A percentile compares a stretch with the other conserved stretches of the same genome.
phyloP scores from a whole-genome alignment of 1,284 basidiomycete species.

The Megacollybia platyphylla region DNA sequence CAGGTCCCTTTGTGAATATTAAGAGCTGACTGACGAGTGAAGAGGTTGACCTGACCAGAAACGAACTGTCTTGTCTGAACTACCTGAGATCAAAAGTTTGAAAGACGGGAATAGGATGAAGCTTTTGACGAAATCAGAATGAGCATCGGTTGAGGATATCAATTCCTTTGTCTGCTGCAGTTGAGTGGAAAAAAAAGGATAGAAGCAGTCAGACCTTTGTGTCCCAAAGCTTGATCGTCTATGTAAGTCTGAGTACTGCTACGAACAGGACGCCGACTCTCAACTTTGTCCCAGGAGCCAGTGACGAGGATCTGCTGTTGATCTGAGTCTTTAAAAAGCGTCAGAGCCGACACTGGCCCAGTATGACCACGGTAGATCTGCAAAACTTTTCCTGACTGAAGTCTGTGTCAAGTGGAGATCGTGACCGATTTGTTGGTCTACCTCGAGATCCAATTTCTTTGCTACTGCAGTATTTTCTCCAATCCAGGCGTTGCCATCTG shows the following conservation, averaged over 20 bases:
- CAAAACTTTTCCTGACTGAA: slow-evolving; percentile 66
- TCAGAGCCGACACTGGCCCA: slow-evolving; percentile 77
- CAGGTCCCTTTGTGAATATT: slow-evolving; percentile 39
- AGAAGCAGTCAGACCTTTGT: slow-evolving; percentile 35
- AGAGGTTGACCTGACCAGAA: slow-evolving; percentile 51
- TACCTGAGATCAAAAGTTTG: slow-evolving; percentile 68
- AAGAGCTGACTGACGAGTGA: not conserved
- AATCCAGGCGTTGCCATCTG: slow-evolving; percentile 63
- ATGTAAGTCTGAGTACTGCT: slow-evolving; percentile 5
- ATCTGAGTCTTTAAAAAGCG: slow-evolving; percentile 38
- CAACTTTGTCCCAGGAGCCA: slow-evolving; percentile 83
- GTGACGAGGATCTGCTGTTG: slow-evolving; percentile 53
- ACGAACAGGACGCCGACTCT: slow-evolving; percentile 4
- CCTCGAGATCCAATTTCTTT: slow-evolving; percentile 66
- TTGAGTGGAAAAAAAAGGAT: slow-evolving; percentile 2
- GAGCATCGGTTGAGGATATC: slow-evolving; percentile 65
- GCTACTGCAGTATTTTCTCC: slow-evolving; percentile 75
- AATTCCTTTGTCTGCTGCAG: slow-evolving; percentile 46
- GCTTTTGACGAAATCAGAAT: slow-evolving; percentile 81
- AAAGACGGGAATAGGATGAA: slow-evolving; percentile 57
- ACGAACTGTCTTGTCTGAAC: slow-evolving; percentile 84
- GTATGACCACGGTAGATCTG: slow-evolving; percentile 72
- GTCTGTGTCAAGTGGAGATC: slow-evolving; percentile 5
- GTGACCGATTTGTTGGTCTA: slow-evolving; percentile 17
- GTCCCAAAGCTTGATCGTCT: slow-evolving; percentile 82